These are phyloP conservation scores for Colletotrichum spinosum DNA, from an alignment of 2,329 filamentous ascomycete genomes.

Conservation along the genomic window DNA sequence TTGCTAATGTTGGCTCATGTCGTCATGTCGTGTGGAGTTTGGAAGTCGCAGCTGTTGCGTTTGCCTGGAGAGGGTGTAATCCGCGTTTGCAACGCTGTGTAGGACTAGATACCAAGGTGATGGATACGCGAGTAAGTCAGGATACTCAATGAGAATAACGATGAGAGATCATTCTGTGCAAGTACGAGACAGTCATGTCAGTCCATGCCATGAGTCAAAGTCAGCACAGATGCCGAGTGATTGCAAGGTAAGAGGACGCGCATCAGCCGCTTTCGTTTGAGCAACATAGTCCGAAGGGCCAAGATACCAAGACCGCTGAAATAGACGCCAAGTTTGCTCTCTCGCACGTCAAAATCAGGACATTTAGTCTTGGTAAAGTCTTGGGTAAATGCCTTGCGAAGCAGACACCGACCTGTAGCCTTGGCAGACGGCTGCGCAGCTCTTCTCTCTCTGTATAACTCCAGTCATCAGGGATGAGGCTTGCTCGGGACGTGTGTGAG, in stretches of 20 bases:
- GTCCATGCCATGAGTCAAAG: no score
- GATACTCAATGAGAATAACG: no score
- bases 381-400: not conserved
- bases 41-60: no score
- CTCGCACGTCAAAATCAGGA: not conserved
- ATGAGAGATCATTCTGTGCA: no score
- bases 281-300: not conserved
- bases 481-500: not conserved
- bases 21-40: no score
- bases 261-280: not conserved
- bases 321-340: constrained; percentile 17
- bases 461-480: not conserved
- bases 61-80: no score
- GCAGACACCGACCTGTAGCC: not conserved
- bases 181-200: no score
- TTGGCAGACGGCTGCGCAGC: constrained; percentile 19
- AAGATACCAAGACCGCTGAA: constrained; percentile 15
- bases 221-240: not conserved
- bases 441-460: not conserved
- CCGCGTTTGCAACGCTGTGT: no score
- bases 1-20: no score
- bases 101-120: no score
- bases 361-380: constrained; percentile 6
- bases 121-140: no score
- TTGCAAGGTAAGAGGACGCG: not conserved